Conservation (phyloP, 2,329 filamentous ascomycete species). For the Trichoderma arundinaceum region DNA sequence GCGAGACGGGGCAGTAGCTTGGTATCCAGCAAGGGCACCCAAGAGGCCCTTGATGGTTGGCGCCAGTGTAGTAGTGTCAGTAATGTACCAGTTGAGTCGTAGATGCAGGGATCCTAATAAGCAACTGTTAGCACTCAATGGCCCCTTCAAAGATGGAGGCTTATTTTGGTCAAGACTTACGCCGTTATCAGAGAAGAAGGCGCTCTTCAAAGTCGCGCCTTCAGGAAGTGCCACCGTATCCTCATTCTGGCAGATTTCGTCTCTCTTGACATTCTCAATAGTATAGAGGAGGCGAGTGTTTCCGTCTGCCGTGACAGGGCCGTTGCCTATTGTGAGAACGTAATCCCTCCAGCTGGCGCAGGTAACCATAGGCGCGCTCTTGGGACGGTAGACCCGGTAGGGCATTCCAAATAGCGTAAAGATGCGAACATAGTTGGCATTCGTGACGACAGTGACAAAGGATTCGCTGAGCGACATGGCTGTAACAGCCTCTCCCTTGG, state of each 20-base stretch:
- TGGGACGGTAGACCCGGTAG: conserved; percentile 86
- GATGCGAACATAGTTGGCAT: conserved; percentile 84
- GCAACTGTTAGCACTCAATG: not conserved
- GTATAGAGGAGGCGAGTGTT: conserved; percentile 81
- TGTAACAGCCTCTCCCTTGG: conserved; percentile 81
- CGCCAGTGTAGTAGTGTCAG: conserved; percentile 92
- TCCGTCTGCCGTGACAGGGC: conserved; percentile 79
- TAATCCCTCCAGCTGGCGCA: conserved; percentile 96
- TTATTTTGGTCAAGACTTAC: conserved; percentile 55
- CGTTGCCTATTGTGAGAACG: conserved; percentile 94
- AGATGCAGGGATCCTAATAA: conserved; percentile 85
- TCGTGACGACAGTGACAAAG: conserved; percentile 88
- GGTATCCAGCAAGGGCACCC: conserved; percentile 93
- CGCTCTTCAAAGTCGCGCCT: conserved; percentile 73
- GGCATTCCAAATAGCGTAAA: conserved; percentile 94
- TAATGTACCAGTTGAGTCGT: conserved; percentile 89
- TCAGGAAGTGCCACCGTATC: conserved; percentile 86
- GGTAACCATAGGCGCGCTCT: conserved; percentile 86
- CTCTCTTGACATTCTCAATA: conserved; percentile 91
- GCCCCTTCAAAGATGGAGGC: not conserved
- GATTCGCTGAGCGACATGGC: conserved; percentile 91
- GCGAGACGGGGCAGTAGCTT: conserved; percentile 80
- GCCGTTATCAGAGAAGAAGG: conserved; percentile 93
- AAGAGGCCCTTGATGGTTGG: conserved; percentile 79
- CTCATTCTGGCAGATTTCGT: conserved; percentile 93